Conservation (phyloP, 352 stramenopile species). For the Thalassiosira hispida region DNA sequence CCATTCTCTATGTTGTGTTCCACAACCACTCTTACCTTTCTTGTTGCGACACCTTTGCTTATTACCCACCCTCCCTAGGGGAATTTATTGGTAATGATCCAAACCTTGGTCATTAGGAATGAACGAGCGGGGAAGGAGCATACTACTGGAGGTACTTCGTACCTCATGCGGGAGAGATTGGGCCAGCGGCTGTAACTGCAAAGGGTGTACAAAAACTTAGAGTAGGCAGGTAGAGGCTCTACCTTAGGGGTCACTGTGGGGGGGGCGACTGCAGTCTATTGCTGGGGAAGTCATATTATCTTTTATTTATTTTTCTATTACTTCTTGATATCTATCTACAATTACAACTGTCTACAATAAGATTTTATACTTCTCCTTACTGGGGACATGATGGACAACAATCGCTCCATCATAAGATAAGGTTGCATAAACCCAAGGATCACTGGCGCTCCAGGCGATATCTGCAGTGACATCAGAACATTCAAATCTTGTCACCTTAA, state of each 20-base stretch:
- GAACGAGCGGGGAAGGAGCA: slow-evolving; percentile 62
- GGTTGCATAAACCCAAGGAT: slow-evolving; percentile 96
- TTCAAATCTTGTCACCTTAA: slow-evolving; percentile 88
- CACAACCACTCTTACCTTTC: too few relatives aligned
- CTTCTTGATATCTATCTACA: too few relatives aligned
- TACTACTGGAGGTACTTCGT: slow-evolving; percentile 77
- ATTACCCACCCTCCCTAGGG: too few relatives aligned
- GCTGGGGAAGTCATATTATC: not conserved
- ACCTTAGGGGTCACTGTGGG: too few relatives aligned
- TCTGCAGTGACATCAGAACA: slow-evolving; percentile 94
- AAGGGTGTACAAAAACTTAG: slow-evolving; percentile 37
- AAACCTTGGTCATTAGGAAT: slow-evolving; percentile 79
- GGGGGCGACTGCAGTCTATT: not conserved
- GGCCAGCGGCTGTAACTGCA: slow-evolving; percentile 32
- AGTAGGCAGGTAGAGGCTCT: not conserved
- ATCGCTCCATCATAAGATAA: slow-evolving; percentile 95
- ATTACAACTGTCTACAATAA: too few relatives aligned
- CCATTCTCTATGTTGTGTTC: too few relatives aligned
- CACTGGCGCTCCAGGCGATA: slow-evolving; percentile 91
- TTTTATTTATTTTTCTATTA: not conserved
- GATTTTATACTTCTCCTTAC: slow-evolving; percentile 99
- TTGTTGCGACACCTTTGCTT: too few relatives aligned
- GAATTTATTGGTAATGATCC: slow-evolving; percentile 62
- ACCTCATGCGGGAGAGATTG: slow-evolving; percentile 55
- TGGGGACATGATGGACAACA: slow-evolving; percentile 95